A percentile compares a stretch with the other conserved stretches of the same genome.
These are phyloP conservation scores for Onygenales sp. DNA, from an alignment of 2,329 filamentous ascomycete genomes.

Conservation along the genomic window DNA sequence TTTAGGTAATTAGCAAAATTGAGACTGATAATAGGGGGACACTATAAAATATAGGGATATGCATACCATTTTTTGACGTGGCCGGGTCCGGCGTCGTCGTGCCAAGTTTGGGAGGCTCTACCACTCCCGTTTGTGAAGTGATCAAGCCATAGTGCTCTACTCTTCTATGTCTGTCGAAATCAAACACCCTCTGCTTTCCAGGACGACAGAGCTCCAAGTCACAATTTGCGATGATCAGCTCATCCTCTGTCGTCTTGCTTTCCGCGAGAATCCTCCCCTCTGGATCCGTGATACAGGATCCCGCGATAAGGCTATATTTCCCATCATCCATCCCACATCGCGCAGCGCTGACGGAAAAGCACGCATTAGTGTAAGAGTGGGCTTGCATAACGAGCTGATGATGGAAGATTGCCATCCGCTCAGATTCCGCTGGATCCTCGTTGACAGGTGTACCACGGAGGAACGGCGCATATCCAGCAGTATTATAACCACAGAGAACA, in stretches of 20 bases:
- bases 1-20: no score
- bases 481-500: conserved; percentile 44
- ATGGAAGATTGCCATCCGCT: conserved; percentile 42
- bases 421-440: conserved; percentile 37
- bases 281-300: conserved; percentile 39
- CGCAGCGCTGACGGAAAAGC: conserved; percentile 41
- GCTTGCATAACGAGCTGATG: conserved; percentile 44
- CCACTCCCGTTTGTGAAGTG: conserved; percentile 20
- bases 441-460: conserved; percentile 33
- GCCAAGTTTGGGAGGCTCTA: conserved; percentile 30
- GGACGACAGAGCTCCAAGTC: conserved; percentile 40
- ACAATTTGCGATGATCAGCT: conserved; percentile 43
- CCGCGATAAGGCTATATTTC: conserved; percentile 41
- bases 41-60: no score
- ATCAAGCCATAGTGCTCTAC: conserved; percentile 22
- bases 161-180: conserved; percentile 22
- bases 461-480: conserved; percentile 39
- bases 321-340: conserved; percentile 44
- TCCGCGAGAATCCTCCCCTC: conserved; percentile 44
- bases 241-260: conserved; percentile 38
- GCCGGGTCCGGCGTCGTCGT: neutral
- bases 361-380: conserved; percentile 45
- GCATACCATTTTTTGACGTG: no score
- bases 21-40: no score
- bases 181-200: conserved; percentile 39